Evolutionary conservation across 805 yeast genomes (phyloP), one percentile per base, ranked within the genome.

Genomic region (Naumovozyma dairenensis): DNA sequence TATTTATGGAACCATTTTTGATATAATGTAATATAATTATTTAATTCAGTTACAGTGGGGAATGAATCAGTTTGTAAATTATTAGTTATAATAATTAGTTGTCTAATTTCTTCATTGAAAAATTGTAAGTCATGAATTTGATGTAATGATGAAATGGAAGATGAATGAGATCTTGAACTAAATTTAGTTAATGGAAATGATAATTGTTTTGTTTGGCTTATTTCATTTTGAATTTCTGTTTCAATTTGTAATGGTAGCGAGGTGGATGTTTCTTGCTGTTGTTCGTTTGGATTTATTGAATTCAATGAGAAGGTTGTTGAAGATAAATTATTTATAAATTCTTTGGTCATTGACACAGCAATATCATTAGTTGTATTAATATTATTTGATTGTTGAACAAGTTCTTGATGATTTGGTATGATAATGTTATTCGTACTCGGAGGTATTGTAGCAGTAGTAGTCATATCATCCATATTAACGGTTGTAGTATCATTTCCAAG

Each of bases 1-100:
- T 80, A 86, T 39, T 72, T 74, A 60, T 80, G 78, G 57, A 85
- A 86, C 49, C 84, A 86, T 31, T 68, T 65, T 43, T 77, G 81
- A 58, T 76, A 87, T 12, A 86, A 63, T 12, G 71, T 67, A 44
- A 80, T 67, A 53, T 82, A 87, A 28, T 73, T 69, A 53, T 84
- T 86, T 46, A 87, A 60, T 46, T 86, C 94, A 16, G 72, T 75
- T 30, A 80, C 61, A 6, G 77, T 71, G 1, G 95, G 95, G 45
- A 86, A 78, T 46, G 78, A 77, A 9, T 66, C 57, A 15, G 69
- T 67, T 16, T 65, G 55, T 36, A 82, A 55, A 40, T 71, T 67
- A 52, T 79, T 74, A 19, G 65, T 61, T 18, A 45, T 46, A 49
- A 81, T 62, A 27, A 82, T 79, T 31, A 65, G 61, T 8, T 55